Percentiles rank a stretch among this genome's conserved stretches.
Conservation (phyloP, 108 stramenopile genomes). For the Craspedostauros australis region DNA sequence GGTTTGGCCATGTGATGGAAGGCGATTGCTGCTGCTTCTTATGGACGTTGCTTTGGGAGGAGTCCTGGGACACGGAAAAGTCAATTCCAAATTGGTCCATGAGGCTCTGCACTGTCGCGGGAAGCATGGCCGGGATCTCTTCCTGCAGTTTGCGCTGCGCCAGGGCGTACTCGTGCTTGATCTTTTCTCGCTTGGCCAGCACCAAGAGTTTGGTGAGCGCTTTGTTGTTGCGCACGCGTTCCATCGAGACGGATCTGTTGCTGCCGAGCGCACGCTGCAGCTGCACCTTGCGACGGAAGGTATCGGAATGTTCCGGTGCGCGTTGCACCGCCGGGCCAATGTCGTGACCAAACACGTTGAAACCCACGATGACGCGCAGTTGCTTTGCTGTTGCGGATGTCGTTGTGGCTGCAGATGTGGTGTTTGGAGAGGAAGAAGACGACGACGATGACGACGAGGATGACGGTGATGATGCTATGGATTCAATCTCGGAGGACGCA, state of each 20-base stretch:
- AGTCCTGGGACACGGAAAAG: too few species aligned
- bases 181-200: conserved; percentile 49
- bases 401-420: too few species aligned
- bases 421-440: neutral
- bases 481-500: conserved; percentile 43
- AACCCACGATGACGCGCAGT: conserved; percentile 73
- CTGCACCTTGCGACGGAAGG: conserved; percentile 53
- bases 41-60: neutral
- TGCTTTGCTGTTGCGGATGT: too few species aligned
- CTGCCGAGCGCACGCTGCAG: conserved; percentile 33
- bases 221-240: conserved; percentile 41
- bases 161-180: conserved; percentile 23
- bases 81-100: conserved; percentile 14
- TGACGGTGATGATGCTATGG: conserved; percentile 3
- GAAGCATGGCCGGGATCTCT: neutral
- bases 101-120: conserved; percentile 12
- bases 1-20: conserved; percentile 13
- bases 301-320: conserved; percentile 70
- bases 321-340: conserved; percentile 38
- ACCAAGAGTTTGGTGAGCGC: conserved; percentile 53
- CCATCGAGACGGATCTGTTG: conserved; percentile 24
- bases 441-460: neutral
- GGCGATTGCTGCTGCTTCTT: neutral
- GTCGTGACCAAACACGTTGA: conserved; percentile 71
- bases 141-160: conserved; percentile 3